A percentile compares a stretch with the other conserved stretches of the same genome.
Conservation (phyloP, 495 filamentous ascomycete genomes). For the Aspergillus campestris region DNA sequence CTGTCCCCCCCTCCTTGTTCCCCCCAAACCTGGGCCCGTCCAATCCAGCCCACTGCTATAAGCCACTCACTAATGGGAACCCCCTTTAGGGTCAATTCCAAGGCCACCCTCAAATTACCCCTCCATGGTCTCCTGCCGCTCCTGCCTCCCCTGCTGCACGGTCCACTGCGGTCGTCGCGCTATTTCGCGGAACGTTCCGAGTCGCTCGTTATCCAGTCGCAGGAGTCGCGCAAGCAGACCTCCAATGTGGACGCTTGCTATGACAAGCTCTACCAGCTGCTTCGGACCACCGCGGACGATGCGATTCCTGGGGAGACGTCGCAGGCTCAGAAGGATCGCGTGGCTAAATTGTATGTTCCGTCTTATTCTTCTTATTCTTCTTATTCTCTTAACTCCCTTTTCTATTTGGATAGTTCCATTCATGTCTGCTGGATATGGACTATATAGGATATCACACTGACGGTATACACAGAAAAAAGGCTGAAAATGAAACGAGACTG, state of each 20-base stretch:
- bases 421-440: background rate
- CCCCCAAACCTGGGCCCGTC: background rate
- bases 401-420: conserved; percentile 18
- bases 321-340: conserved; percentile 46
- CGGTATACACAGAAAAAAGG: conserved; percentile 49
- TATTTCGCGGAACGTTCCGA: conserved; percentile 61
- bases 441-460: conserved; percentile 1
- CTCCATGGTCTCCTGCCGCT: conserved; percentile 47
- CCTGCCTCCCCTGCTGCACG: conserved; percentile 62
- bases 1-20: background rate
- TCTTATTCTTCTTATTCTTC: no score
- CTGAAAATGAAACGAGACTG: conserved; percentile 61
- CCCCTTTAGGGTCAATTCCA: conserved; percentile 70
- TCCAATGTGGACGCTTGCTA: conserved; percentile 60
- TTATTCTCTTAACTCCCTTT: background rate
- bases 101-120: conserved; percentile 69
- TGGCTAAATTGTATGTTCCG: conserved; percentile 54
- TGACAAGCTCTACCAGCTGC: conserved; percentile 49
- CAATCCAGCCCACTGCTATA: background rate
- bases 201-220: conserved; percentile 58
- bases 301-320: conserved; percentile 60
- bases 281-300: conserved; percentile 43
- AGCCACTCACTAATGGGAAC: conserved; percentile 4
- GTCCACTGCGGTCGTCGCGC: conserved; percentile 51
- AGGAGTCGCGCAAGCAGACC: conserved; percentile 55